phyloP scores from a whole-genome alignment of 345 rosid genomes.

The Populus alba region DNA sequence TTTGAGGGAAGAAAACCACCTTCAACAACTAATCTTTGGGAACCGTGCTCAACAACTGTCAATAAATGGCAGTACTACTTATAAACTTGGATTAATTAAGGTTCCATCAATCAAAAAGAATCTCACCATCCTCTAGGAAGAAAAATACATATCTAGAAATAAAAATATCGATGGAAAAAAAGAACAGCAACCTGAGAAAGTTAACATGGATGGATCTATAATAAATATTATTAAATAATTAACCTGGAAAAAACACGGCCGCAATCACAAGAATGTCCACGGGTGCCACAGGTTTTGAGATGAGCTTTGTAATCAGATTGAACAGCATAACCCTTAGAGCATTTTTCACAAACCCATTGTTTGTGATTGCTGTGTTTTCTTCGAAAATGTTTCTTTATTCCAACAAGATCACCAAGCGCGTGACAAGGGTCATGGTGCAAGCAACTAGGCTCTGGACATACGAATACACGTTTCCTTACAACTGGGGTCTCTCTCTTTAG shows the following conservation, averaged over 20 bases:
- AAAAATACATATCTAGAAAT: too few species aligned
- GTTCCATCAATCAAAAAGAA: conserved; percentile 22
- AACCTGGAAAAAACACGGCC: conserved; percentile 98
- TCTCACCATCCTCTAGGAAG: too few species aligned
- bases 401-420: conserved; percentile 96
- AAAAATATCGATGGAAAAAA: neutral
- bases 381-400: conserved; percentile 89
- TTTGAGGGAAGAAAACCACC: conserved; percentile 1
- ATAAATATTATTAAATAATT: neutral
- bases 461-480: conserved; percentile 74
- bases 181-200: neutral
- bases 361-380: conserved; percentile 84
- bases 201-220: too few species aligned
- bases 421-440: conserved; percentile 93
- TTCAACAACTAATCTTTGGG: conserved; percentile 28
- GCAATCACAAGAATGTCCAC: conserved; percentile 98
- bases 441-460: conserved; percentile 91
- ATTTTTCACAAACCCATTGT: conserved; percentile 91
- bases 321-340: conserved; percentile 95
- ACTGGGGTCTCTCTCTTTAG: conserved; percentile 77
- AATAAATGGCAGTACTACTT: conserved; percentile 3
- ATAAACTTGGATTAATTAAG: conserved; percentile 21
- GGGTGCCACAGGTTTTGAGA: conserved; percentile 92
- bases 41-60: conserved; percentile 36
- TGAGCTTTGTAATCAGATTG: conserved; percentile 97